Evolutionary conservation across 768 basidiomycete genomes (phyloP).

Genomic region (Boletus sensibilis): DNA sequence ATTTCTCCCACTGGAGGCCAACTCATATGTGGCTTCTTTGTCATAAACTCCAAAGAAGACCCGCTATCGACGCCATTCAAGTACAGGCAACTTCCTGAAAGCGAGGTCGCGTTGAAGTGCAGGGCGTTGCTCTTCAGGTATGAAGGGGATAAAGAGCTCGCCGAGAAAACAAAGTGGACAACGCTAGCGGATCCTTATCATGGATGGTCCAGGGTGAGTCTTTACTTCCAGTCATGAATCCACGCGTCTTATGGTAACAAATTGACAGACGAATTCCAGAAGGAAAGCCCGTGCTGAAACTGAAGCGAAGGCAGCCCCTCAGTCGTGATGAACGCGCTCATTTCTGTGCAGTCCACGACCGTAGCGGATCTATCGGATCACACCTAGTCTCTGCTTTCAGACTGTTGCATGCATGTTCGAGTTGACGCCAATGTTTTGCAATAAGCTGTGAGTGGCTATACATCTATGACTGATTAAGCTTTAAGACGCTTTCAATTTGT

Average conservation of each 20-base stretch:
- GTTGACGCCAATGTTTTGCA: background rate
- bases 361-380: background rate
- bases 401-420: background rate
- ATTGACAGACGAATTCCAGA: background rate
- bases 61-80: background rate
- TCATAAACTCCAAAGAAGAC: background rate
- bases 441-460: background rate
- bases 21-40: background rate
- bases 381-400: background rate
- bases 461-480: background rate
- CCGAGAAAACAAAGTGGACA: background rate
- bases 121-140: background rate
- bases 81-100: background rate
- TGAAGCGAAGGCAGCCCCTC: background rate
- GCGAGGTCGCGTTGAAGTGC: background rate
- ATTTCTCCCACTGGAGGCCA: background rate
- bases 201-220: background rate
- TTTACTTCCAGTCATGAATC: background rate
- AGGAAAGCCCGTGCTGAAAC: background rate
- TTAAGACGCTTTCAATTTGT: background rate
- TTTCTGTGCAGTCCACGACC: background rate
- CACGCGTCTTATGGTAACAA: background rate
- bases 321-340: background rate
- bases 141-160: background rate
- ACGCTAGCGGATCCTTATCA: background rate